Evolutionary conservation across 352 stramenopile genomes (phyloP).

Genomic region (Phytophthora boehmeriae): DNA sequence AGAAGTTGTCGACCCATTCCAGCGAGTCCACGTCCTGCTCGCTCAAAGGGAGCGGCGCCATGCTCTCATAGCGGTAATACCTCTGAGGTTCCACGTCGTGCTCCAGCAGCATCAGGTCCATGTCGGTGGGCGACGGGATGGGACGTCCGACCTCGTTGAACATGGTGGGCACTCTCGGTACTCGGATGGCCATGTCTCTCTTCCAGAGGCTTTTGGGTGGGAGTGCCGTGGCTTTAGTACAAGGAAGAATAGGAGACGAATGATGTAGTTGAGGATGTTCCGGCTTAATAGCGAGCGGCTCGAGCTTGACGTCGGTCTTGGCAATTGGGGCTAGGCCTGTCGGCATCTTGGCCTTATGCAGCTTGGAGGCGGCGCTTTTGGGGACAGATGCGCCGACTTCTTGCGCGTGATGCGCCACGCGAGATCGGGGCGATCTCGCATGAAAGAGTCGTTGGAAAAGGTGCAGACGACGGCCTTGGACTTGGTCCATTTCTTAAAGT

Average conservation of each 20-base stretch:
- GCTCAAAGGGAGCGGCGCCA: constrained; percentile 15
- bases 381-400: constrained; percentile 43
- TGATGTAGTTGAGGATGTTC: constrained; percentile 4
- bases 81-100: constrained; percentile 34
- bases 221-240: background rate
- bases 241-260: too few relatives aligned
- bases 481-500: constrained; percentile 81
- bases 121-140: constrained; percentile 52
- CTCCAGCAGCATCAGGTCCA: constrained; percentile 55
- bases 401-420: constrained; percentile 71
- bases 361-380: constrained; percentile 12
- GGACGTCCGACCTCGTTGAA: constrained; percentile 7
- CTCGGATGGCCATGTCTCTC: constrained; percentile 37
- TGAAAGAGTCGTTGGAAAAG: constrained; percentile 75
- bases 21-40: constrained; percentile 54
- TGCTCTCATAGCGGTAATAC: constrained; percentile 12
- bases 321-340: background rate
- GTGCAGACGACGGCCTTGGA: constrained; percentile 76
- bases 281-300: constrained; percentile 11
- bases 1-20: constrained; percentile 69
- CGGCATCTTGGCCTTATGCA: constrained; percentile 7
- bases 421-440: constrained; percentile 62
- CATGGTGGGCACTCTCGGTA: constrained; percentile 20
- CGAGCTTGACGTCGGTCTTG: constrained; percentile 12
- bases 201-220: constrained; percentile 29